Evolutionary conservation across 768 basidiomycete genomes (phyloP).

Genomic region (Lentinula guzmanii): DNA sequence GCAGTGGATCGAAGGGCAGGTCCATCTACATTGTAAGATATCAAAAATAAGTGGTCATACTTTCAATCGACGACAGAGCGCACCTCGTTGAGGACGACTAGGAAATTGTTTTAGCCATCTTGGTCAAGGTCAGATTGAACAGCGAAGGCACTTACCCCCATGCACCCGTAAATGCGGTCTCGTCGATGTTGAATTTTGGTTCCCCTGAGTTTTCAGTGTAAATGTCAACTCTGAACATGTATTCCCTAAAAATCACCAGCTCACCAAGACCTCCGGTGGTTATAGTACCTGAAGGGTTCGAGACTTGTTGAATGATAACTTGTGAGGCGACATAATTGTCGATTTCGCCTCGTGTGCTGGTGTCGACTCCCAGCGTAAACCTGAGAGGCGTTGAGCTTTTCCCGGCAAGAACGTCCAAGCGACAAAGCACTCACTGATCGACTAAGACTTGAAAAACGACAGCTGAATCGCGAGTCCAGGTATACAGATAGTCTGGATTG

Average conservation of each 20-base stretch:
- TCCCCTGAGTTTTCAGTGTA: too few relatives aligned
- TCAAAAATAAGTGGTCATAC: neutral
- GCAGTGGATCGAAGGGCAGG: slow-evolving; percentile 67
- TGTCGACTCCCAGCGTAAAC: slow-evolving; percentile 43
- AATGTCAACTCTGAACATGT: too few relatives aligned
- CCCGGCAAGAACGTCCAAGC: neutral
- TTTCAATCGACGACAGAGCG: neutral
- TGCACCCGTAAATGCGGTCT: slow-evolving; percentile 48
- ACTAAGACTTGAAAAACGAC: slow-evolving; percentile 50
- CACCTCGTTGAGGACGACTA: slow-evolving; percentile 56
- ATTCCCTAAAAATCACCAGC: slow-evolving; percentile 22
- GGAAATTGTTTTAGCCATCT: neutral
- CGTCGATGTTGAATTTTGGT: slow-evolving; percentile 56
- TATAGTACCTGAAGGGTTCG: slow-evolving; percentile 61
- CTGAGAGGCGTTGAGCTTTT: slow-evolving; percentile 8
- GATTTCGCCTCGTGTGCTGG: slow-evolving; percentile 39
- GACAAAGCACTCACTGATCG: slow-evolving; percentile 27
- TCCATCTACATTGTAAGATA: slow-evolving; percentile 42
- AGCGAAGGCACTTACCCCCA: slow-evolving; percentile 32
- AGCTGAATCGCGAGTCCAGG: slow-evolving; percentile 68
- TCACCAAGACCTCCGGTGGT: slow-evolving; percentile 65
- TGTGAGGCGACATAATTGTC: slow-evolving; percentile 51
- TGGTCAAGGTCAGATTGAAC: neutral
- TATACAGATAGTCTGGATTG: slow-evolving; percentile 54
- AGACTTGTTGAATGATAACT: slow-evolving; percentile 47